Evolutionary conservation across 2,329 filamentous ascomycete species (phyloP), one percentile per base, ranked within the genome.

Genomic region (Penicillium sp.): DNA sequence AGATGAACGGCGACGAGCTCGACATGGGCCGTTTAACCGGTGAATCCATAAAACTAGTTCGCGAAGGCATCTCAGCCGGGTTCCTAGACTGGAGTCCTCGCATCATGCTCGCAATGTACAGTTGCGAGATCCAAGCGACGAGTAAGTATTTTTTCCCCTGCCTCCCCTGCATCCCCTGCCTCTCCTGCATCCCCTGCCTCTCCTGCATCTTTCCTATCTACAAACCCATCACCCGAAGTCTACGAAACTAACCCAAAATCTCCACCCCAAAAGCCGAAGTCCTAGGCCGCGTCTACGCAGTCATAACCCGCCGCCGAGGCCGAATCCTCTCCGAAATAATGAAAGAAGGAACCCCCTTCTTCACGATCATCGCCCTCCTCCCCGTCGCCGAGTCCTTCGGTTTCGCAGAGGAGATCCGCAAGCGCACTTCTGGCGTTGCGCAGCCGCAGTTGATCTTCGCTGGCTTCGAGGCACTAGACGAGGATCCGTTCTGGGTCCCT

Each of bases 401-500:
- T 1, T 99, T 99, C 74, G 83, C 83, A 4, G 93, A 97, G 66
- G 93, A 99, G 72, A 97, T 99, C 74, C 84, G 93, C 50, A 97
- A 97, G 74, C 82, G 91, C 6, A 95, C 90, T 0, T 90, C 86
- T 6, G 93, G 93, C 3, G 89, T 88, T 3, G 93, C 93, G 0
- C 87, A 89, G 63, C 93, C 93, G 41, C 93, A 97, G 76, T 79
- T 99, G 31, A 86, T 95, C 53, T 99, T 97, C 67, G 82, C 88
- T 7, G 93, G 93, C 0, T 99, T 91, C 65, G 89, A 96, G 70
- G 81, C 95, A 60, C 77, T 97, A 2, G 90, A 97, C 67, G 87
- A 96, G 72, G 93, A 99, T 75, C 93, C 93, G 0, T 95, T 95
- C 75, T 99, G 93, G 93, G 90, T 95, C 39, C 93, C 93, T 1